Percentiles rank a stretch among this genome's conserved stretches.
Conservation (phyloP, 257 asterid species). For the Solanum chiquidenum region DNA sequence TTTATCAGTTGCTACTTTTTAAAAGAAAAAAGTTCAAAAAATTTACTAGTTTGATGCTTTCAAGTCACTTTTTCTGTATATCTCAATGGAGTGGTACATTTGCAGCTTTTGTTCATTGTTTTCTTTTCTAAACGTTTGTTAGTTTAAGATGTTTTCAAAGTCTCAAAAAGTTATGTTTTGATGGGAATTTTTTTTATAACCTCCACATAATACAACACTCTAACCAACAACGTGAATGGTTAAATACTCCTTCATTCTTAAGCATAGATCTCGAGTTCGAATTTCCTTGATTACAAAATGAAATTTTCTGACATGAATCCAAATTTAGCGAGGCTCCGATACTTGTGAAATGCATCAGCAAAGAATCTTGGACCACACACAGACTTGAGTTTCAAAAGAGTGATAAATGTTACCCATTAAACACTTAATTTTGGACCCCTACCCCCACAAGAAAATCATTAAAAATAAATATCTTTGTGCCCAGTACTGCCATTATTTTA, state of each 20-base stretch:
- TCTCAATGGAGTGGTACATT: background rate
- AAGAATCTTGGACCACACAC: background rate
- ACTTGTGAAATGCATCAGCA: background rate
- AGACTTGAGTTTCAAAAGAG: background rate
- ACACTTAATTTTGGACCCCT: background rate
- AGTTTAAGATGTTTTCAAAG: background rate
- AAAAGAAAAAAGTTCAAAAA: background rate
- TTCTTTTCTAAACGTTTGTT: background rate
- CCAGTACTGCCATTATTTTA: background rate
- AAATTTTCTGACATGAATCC: rapidly evolving
- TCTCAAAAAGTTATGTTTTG: background rate
- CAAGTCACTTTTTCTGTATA: background rate
- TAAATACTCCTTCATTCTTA: too few species aligned
- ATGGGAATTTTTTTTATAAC: background rate
- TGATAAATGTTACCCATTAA: background rate
- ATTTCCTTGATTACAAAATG: rapidly evolving
- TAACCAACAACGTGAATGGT: background rate
- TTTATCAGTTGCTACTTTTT: too few species aligned
- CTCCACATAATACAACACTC: background rate
- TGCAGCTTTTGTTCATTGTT: background rate
- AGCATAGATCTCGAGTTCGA: too few species aligned
- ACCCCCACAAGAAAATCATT: background rate
- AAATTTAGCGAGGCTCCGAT: too few species aligned
- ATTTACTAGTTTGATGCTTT: background rate
- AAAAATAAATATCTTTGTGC: background rate